These are phyloP conservation scores for Fremontodendron californicum DNA, from an alignment of 345 rosid species.

Conservation along the genomic window DNA sequence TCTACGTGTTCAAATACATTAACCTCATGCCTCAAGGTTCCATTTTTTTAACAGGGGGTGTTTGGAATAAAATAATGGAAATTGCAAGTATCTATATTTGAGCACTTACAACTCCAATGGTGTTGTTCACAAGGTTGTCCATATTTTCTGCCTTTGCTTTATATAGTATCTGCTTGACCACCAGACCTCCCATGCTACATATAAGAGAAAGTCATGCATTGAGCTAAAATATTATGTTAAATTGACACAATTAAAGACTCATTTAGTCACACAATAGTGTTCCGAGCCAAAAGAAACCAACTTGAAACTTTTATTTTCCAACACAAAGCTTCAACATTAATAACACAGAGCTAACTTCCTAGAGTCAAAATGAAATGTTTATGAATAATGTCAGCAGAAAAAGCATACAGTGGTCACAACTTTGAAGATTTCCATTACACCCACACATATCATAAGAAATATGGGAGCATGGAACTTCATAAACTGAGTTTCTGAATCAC, in stretches of 20 bases:
- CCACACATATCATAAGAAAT: neutral
- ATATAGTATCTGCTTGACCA: conserved; percentile 89
- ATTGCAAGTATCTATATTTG: conserved; percentile 5
- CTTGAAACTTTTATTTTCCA: conserved; percentile 3
- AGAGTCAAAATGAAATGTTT: conserved; percentile 19
- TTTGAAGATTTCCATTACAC: neutral
- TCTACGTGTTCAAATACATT: neutral
- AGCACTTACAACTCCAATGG: conserved; percentile 78
- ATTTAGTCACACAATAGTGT: neutral
- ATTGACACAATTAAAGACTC: neutral
- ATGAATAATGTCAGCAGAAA: neutral
- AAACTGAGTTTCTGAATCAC: neutral
- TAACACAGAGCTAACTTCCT: conserved; percentile 91
- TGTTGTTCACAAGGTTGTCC: conserved; percentile 74
- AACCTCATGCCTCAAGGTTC: neutral
- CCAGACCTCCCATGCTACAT: conserved; percentile 95
- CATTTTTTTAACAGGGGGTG: neutral
- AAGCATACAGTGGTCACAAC: neutral
- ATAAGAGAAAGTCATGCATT: conserved; percentile 6
- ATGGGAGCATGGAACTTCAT: neutral
- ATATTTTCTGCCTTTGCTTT: conserved; percentile 83
- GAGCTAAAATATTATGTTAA: neutral
- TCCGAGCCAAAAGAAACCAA: conserved; percentile 6
- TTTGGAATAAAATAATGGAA: neutral
- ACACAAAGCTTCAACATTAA: neutral